Base-by-base conservation (phyloP, 2,329 filamentous ascomycete genomes). In the Penicillium sclerotiorum region DNA sequence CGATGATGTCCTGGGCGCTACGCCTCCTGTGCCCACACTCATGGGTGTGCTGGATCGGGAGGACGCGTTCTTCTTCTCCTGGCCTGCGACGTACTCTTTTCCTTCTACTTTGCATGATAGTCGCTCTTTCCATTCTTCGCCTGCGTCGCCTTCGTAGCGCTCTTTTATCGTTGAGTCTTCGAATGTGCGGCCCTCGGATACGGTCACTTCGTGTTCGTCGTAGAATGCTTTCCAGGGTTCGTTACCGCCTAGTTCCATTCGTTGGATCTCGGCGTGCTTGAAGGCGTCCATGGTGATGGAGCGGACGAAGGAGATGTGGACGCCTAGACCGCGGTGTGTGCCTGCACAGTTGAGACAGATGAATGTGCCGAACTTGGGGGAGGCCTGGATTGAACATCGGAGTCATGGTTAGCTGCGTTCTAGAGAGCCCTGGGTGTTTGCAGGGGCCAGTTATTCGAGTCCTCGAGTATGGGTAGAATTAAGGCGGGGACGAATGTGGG, bases 241-340 rank as follows among this genome's bases (percentile, higher is more conserved):
- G 74, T 99, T 99, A 46, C 94, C 94, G 38, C 93, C 94, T 18
- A 88, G 79, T 51, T 92, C 85, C 94, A 99, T 97, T 60, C 92
- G 88, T 73, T 90, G 87, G 65, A 97, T 93, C 74, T 99, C 94
- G 64, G 83, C 82, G 57, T 85, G 84, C 73, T 99, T 99, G 80
- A 99, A 97, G 49, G 91, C 91, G 76, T 99, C 94, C 94, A 99
- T 99, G 55, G 90, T 96, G 67, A 97, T 94, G 65, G 89, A 94
- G 52, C 94, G 88, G 57, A 99, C 92, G 76, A 99, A 99, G 69
- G 91, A 96, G 72, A 99, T 96, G 78, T 99, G 94, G 28, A 99
- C 94, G 54, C 94, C 94, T 23, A 99, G 84, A 3, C 91, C 91
- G 56, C 94, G 88, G 76, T 99, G 94, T 45, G 94, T 89, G 62